These are phyloP conservation scores for Wickerhamiella musiphila DNA, from an alignment of 805 yeast genomes.

Conservation along the genomic window DNA sequence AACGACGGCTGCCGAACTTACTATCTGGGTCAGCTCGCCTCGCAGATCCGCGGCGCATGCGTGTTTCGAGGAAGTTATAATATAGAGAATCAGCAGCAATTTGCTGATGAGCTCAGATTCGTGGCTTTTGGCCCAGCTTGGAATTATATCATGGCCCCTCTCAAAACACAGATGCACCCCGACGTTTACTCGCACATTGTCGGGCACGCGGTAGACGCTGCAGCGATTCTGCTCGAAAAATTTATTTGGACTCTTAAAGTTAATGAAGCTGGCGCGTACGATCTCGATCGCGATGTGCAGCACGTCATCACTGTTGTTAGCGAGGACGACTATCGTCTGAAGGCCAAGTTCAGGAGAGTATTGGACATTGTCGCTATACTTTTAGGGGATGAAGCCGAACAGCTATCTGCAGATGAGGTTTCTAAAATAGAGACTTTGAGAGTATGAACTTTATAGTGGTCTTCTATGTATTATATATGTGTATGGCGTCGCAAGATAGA, in stretches of 20 bases:
- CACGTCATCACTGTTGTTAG: slow-evolving; percentile 49
- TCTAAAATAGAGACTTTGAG: not conserved
- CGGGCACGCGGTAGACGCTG: slow-evolving; percentile 32
- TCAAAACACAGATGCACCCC: slow-evolving; percentile 37
- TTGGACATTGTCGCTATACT: slow-evolving; percentile 62
- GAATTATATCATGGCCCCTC: slow-evolving; percentile 50
- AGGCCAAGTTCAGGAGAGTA: slow-evolving; percentile 63
- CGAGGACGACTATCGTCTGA: slow-evolving; percentile 49
- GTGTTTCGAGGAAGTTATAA: slow-evolving; percentile 26
- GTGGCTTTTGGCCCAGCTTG: slow-evolving; percentile 42
- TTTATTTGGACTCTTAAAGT: slow-evolving; percentile 52
- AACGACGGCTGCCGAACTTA: slow-evolving; percentile 28
- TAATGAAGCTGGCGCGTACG: slow-evolving; percentile 69
- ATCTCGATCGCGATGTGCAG: slow-evolving; percentile 66
- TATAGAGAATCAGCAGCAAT: slow-evolving; percentile 18
- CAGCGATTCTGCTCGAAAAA: slow-evolving; percentile 44
- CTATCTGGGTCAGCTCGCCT: slow-evolving; percentile 20
- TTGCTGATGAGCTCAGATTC: slow-evolving; percentile 10
- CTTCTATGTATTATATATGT: not conserved
- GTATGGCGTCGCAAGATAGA: too few species aligned
- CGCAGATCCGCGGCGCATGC: slow-evolving; percentile 23
- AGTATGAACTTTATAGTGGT: not conserved
- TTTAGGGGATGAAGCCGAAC: not conserved
- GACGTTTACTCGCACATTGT: slow-evolving; percentile 33
- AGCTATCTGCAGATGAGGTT: slow-evolving; percentile 2